Evolutionary conservation across 495 filamentous ascomycete genomes (phyloP), one percentile per base, ranked within the genome.

Genomic region (Podospora pseudopauciseta): DNA sequence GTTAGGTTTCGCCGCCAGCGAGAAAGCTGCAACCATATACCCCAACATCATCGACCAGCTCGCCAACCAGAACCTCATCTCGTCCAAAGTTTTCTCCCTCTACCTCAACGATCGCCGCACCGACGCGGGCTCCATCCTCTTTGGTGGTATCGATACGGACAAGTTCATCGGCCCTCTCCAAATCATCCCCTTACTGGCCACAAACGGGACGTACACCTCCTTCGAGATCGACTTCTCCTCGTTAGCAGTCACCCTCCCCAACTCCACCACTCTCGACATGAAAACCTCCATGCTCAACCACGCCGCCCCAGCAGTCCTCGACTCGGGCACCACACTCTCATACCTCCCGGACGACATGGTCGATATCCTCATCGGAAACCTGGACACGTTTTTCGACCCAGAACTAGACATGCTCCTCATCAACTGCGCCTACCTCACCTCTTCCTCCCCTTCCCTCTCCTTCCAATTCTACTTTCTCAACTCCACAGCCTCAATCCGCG

Each of bases 91-190:
- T 28, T 99, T 95, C 77, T 94, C 91, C 66, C 80, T 97, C 11
- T 97, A 92, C 84, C 83, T 97, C 28, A 83, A 87, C 75, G 83
- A 85, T 70, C 74, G 82, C 6, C 80, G 88, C 30, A 83, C 90
- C 59, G 86, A 85, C 59, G 87, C 89, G 1, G 95, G 95, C 19
- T 86, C 86, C 34, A 90, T 99, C 66, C 83, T 99, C 34, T 97
- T 99, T 72, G 95, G 95, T 56, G 96, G 94, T 34, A 86, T 97
- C 34, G 91, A 99, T 75, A 91, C 87, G 0, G 86, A 86, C 65
- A 97, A 97, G 77, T 99, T 90, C 78, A 84, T 85, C 55, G 95
- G 93, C 49, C 71, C 81, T 16, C 86, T 99, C 3, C 70, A 86
- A 53, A 89, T 88, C 4, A 76, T 98, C 1, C 91, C 92, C 23